Evolutionary conservation across 495 filamentous ascomycete species (phyloP).

Genomic region (Penicillium ucsense): DNA sequence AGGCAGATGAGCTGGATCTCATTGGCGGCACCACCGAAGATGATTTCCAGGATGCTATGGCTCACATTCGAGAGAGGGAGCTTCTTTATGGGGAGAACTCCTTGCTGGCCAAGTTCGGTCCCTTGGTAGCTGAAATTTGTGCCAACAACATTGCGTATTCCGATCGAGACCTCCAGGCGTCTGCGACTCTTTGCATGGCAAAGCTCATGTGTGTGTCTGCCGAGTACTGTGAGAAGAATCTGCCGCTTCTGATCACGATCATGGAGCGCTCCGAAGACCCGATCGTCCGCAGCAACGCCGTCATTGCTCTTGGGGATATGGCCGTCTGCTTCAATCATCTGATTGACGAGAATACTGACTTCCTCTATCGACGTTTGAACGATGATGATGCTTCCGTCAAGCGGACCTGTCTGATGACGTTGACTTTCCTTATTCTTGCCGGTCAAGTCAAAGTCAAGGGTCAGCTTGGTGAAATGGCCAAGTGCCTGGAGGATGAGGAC

Average conservation of each 20-base stretch:
- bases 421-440: slow-evolving; percentile 94
- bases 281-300: slow-evolving; percentile 86
- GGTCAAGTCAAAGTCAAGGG: slow-evolving; percentile 99
- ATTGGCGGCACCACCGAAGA: slow-evolving; percentile 97
- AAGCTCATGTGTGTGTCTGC: slow-evolving; percentile 96
- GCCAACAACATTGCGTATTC: slow-evolving; percentile 85
- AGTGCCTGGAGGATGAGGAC: slow-evolving; percentile 92
- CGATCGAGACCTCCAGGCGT: slow-evolving; percentile 79
- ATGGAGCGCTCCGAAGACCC: slow-evolving; percentile 88
- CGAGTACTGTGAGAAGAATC: slow-evolving; percentile 89
- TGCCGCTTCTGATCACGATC: slow-evolving; percentile 93
- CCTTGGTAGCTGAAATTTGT: slow-evolving; percentile 85
- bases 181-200: slow-evolving; percentile 90
- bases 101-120: slow-evolving; percentile 79
- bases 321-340: slow-evolving; percentile 99
- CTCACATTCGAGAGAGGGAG: slow-evolving; percentile 87
- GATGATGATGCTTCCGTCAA: slow-evolving; percentile 86
- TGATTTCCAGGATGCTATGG: slow-evolving; percentile 95
- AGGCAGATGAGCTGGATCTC: slow-evolving; percentile 77
- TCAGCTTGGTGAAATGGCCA: slow-evolving; percentile 98
- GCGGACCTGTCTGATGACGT: slow-evolving; percentile 94
- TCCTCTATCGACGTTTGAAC: slow-evolving; percentile 85
- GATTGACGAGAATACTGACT: slow-evolving; percentile 98
- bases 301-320: slow-evolving; percentile 97
- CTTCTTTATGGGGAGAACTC: slow-evolving; percentile 81